Evolutionary conservation across 805 yeast species (phyloP), one percentile per base, ranked within the genome.

Genomic region (Deakozyma indianensis): DNA sequence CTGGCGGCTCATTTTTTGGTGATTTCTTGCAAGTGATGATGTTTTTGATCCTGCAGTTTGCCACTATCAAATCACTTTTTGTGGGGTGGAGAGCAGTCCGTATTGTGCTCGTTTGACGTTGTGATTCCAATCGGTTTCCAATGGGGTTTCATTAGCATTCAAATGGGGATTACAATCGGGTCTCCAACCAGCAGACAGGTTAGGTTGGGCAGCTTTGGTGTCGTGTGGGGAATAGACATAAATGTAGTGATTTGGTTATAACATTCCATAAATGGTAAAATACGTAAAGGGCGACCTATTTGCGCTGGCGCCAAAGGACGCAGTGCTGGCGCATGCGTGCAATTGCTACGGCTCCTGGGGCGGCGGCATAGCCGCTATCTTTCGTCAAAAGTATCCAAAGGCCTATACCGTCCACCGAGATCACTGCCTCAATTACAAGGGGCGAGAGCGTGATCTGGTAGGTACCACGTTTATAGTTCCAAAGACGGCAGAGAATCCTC

Each of bases 301-400:
- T 50, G 51, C 58, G 7, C 4, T 9, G 11, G 60, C 57, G 0
- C 51, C 59, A 0, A 48, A 53, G 3, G 67, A 71, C 1, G 56
- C 77, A 0, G 64, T 82, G 2, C 58, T 84, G 3, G 82, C 82
- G 1, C 95, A 85, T 57, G 77, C 94, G 0, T 85, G 95, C 56
- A 85, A 85, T 57, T 77, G 86, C 32, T 66, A 68, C 22, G 95
- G 94, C 0, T 55, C 68, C 1, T 85, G 95, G 95, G 92, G 92
- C 3, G 90, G 84, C 2, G 95, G 95, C 0, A 73, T 85, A 2
- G 94, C 94, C 0, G 67, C 66, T 2, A 72, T 63, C 22, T 75
- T 85, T 54, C 72, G 69, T 22, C 45, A 53, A 16, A 59, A 64
- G 41, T 84, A 70, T 58, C 87, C 85, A 1, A 55, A 65, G 2